These are phyloP conservation scores for Umbelopsis sp. DNA, from an alignment of 192 early-diverging fungal genomes.

Conservation along the genomic window DNA sequence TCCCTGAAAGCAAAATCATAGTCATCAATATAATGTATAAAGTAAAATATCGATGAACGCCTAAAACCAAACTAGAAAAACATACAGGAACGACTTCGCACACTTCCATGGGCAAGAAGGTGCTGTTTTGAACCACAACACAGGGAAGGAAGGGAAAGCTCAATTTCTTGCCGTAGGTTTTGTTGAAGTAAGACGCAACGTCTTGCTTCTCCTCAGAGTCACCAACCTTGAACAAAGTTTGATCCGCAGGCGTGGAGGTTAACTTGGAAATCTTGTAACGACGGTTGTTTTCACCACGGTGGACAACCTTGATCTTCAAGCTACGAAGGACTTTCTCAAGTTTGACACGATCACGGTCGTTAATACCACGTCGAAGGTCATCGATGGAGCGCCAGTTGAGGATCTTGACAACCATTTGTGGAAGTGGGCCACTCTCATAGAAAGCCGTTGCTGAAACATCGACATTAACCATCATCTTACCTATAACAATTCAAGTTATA, in stretches of 20 bases:
- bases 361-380: conserved; percentile 50
- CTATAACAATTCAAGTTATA: conserved; percentile 19
- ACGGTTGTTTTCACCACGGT: conserved; percentile 68
- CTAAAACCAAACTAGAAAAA: too few relatives aligned
- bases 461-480: conserved; percentile 69
- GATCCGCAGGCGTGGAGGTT: conserved; percentile 63
- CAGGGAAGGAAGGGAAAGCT: conserved; percentile 82
- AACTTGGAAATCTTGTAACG: conserved; percentile 75
- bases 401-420: conserved; percentile 71
- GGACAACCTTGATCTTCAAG: conserved; percentile 55
- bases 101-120: conserved; percentile 90
- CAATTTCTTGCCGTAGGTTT: conserved; percentile 71
- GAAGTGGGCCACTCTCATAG: conserved; percentile 65
- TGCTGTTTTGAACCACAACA: conserved; percentile 69
- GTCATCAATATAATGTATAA: too few relatives aligned
- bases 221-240: conserved; percentile 70
- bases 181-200: conserved; percentile 79
- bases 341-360: conserved; percentile 44
- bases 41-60: too few relatives aligned
- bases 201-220: conserved; percentile 55
- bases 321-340: conserved; percentile 57
- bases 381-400: conserved; percentile 52
- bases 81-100: conserved; percentile 72
- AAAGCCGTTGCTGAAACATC: conserved; percentile 74
- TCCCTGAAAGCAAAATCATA: conserved; percentile 21